Evolutionary conservation across 768 basidiomycete genomes (phyloP), one percentile per base, ranked within the genome.

Genomic region (Hericium alpestre): DNA sequence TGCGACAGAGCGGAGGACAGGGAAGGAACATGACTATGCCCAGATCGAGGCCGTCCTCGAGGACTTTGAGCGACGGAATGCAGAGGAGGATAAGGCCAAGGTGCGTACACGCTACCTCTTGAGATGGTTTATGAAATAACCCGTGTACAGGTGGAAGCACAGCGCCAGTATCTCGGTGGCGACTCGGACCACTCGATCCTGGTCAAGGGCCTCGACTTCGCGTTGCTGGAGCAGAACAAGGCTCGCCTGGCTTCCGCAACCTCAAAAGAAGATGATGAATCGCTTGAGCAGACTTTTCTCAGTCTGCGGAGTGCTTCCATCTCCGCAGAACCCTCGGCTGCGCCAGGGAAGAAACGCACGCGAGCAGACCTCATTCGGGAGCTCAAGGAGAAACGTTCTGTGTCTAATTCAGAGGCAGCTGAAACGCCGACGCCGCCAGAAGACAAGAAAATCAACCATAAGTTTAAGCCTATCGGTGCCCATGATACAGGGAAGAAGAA

Each of bases 161-260:
- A 90, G 65, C 76, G 91, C 37, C 76, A 74, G 58, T 89, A 87
- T 66, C 78, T 92, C 3, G 90, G 90, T 15, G 89, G 90, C 39
- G 90, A 94, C 67, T 80, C 83, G 51, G 78, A 87, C 57, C 92
- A 94, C 67, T 84, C 90, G 11, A 79, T 93, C 56, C 80, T 93
- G 11, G 90, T 93, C 43, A 95, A 93, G 65, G 91, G 91, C 25
- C 82, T 97, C 49, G 94, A 97, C 66, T 78, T 86, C 61, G 86
- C 90, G 0, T 79, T 96, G 7, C 75, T 96, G 15, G 87, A 91
- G 65, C 88, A 91, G 63, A 84, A 87, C 61, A 92, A 84, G 70
- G 85, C 86, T 3, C 82, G 84, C 40, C 74, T 73, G 1, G 72
- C 75, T 2, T 69, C 74, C n/a, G 56, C 59, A 18, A 55, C 64